These are phyloP conservation scores for Epichloe typhina DNA, from an alignment of 2,329 filamentous ascomycete genomes.

Conservation along the genomic window DNA sequence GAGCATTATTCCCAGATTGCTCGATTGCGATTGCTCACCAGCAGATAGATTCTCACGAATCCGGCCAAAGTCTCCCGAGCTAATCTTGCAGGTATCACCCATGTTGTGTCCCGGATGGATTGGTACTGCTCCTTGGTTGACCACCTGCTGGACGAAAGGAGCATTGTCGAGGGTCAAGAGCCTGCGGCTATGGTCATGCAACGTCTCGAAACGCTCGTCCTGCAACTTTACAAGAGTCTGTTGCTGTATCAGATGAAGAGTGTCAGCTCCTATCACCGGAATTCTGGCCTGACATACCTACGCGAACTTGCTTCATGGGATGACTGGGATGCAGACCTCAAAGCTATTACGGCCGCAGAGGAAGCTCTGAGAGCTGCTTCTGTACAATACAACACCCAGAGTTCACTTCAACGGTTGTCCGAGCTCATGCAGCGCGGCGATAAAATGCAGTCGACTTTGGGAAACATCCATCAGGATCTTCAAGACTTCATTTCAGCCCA, in stretches of 20 bases:
- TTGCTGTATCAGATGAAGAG: constrained; percentile 8
- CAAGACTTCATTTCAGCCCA: constrained; percentile 7
- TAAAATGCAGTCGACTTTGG: constrained; percentile 6
- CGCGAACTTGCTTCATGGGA: constrained; percentile 6
- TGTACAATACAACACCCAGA: constrained; percentile 7
- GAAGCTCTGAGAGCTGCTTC: constrained; percentile 6
- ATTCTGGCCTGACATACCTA: constrained; percentile 6
- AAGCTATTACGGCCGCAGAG: constrained; percentile 5
- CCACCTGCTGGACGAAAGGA: constrained; percentile 6
- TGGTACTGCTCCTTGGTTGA: constrained; percentile 8
- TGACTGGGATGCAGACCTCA: constrained; percentile 5
- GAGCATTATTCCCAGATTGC: neutral
- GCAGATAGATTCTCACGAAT: constrained; percentile 7
- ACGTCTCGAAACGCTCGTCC: constrained; percentile 6
- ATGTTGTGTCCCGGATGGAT: constrained; percentile 7
- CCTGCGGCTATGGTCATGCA: constrained; percentile 2
- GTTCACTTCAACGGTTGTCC: constrained; percentile 5
- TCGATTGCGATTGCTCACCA: neutral
- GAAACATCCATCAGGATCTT: constrained; percentile 8
- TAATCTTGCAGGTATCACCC: constrained; percentile 6
- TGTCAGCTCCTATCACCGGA: constrained; percentile 6
- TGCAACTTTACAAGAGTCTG: constrained; percentile 7
- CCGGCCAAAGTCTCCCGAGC: constrained; percentile 5
- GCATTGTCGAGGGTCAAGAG: constrained; percentile 5
- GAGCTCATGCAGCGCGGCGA: constrained; percentile 6